Base-by-base conservation (phyloP, 2,329 filamentous ascomycete species). In the Reticulascus tulasneorum region DNA sequence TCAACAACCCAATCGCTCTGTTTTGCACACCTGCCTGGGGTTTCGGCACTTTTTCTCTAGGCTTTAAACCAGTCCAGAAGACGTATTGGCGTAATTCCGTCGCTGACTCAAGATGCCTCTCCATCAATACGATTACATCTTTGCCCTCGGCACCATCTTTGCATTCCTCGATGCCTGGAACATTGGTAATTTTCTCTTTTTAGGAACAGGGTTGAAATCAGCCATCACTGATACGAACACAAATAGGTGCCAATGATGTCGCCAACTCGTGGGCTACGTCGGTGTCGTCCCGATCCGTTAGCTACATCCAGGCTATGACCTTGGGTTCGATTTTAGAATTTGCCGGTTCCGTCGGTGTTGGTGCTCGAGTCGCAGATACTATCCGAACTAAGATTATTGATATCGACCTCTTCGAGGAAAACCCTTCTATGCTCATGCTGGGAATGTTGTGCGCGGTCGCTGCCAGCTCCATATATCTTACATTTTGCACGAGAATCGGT, bases 81-180 rank as follows among this genome's bases (percentile, higher is more conserved):
- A n/a, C n/a, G n/a, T n/a, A n/a, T n/a, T n/a, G n/a, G n/a, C n/a
- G n/a, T n/a, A n/a, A n/a, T n/a, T n/a, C n/a, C n/a, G n/a, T n/a
- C n/a, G n/a, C n/a, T n/a, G n/a, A n/a, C n/a, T n/a, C 13, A 29
- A 40, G n/a, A 42, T 42, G 40, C 4, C 42, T 36, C 56, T 77
- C 34, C 61, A 65, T 39, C 67, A 82, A 49, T 82, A 71, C 44
- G 71, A 79, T 57, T 82, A 81, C 53, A 64, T 82, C 43, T 76
- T 82, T 46, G 79, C 75, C 48, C 71, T 82, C 35, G 77, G 74
- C 59, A 77, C 74, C 35, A 69, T 82, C 40, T 83, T 83, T 56
- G 76, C 79, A 41, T 75, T 78, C 52, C 71, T 83, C 25, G 79
- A 82, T 54, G 77, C 77, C 35, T 83, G 75, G 73, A 82, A 81